phyloP scores from a whole-genome alignment of 306 rosid genomes.

The Amphicarpaea edgeworthii region DNA sequence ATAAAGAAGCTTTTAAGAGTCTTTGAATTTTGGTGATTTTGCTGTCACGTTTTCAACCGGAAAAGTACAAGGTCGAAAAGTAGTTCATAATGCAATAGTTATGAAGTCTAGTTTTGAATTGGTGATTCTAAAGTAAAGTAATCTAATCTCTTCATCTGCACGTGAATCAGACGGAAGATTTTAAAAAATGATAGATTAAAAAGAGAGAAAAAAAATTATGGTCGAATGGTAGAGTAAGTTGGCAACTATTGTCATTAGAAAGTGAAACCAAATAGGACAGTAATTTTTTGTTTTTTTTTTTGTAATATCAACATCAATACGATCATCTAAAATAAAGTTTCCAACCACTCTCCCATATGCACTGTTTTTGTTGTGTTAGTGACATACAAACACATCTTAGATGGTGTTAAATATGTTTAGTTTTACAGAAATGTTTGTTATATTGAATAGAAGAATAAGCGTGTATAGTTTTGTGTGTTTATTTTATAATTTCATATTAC shows the following conservation, averaged over 20 bases:
- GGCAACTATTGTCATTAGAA: constrained; percentile 8
- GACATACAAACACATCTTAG: not conserved
- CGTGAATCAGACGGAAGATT: not conserved
- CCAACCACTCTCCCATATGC: not conserved
- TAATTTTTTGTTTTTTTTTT: too few relatives aligned
- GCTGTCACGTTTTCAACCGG: not conserved
- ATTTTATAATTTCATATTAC: too few relatives aligned
- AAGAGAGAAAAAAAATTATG: not conserved
- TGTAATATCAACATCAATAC: not conserved
- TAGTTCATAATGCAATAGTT: not conserved
- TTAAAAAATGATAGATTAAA: not conserved
- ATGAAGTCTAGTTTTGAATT: not conserved
- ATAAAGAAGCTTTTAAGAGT: not conserved
- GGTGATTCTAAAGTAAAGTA: not conserved
- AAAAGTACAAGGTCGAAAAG: not conserved
- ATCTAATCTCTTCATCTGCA: not conserved
- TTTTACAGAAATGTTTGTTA: not conserved
- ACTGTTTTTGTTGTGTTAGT: not conserved
- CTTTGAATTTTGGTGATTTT: not conserved
- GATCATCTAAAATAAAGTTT: not conserved
- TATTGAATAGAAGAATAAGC: too few relatives aligned
- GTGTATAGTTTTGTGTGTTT: not conserved
- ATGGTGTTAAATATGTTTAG: not conserved
- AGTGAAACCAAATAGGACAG: not conserved
- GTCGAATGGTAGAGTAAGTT: not conserved